Base-by-base conservation (phyloP, 192 early-diverging fungal genomes). In the Bifiguratus adelaidae region DNA sequence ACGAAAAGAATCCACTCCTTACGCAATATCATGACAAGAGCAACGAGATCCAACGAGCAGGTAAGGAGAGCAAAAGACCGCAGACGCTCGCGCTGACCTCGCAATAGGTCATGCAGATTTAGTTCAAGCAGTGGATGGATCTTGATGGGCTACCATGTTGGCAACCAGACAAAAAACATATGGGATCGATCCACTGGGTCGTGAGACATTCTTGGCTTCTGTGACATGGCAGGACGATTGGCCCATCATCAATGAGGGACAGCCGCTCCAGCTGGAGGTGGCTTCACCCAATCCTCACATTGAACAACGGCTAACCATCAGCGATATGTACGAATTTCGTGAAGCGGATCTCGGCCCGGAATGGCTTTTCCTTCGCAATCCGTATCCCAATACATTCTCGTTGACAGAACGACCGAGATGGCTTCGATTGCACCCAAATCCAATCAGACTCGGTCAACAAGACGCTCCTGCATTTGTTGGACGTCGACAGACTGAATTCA, bases 101-200 rank as follows among this genome's bases (percentile, higher is more conserved):
- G 11, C 21, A 5, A 3, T 53, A 37, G 51, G 51, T 16, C 51
- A 53, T 30, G 40, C 27, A 8, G 51, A 53, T 45, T 29, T 53
- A 19, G 27, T 53, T 4, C 38, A 53, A 24, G 48, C 27, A 30
- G 30, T 30, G 8, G 45, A 46, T 8, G 51, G 51, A 24, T 24
- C 29, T 15, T 53, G 51, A 47, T 53, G 40, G 34, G 48, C 48
- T 9, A 21, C 48, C 2, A 48, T 45, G 9, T 30, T 45, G 11
- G 44, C 28, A 45, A 45, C 44, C 21, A 26, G 44, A 27, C 44
- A 30, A 6, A 30, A 30, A 11, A 8, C 25, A 0, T 18, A 45
- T 12, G 32, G 28, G 7, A 24, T 20, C 20, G 44, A 45, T 7
- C 44, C 29, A n/a, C 21, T 45, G 44, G 44, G 44, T 8, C 44